Conservation (phyloP, 495 filamentous ascomycete species). For the Immersiella caudata region DNA sequence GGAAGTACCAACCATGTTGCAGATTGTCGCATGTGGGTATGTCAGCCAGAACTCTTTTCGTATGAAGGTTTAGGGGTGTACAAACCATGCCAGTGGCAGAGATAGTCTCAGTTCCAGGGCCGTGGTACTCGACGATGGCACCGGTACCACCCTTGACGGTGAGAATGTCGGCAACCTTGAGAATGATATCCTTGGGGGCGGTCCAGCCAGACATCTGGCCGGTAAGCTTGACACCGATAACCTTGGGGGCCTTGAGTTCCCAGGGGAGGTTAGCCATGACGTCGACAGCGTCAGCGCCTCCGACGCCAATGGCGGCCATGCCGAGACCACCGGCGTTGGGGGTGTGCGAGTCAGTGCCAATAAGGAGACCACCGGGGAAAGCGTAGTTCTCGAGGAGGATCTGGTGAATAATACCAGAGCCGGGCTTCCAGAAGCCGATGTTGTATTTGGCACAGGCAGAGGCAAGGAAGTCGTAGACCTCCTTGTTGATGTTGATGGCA, state of each 20-base stretch:
- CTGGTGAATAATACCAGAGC: conserved; percentile 99
- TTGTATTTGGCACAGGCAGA: conserved; percentile 97
- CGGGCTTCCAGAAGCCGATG: conserved; percentile 99
- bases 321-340: conserved; percentile 97
- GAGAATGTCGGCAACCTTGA: conserved; percentile 95
- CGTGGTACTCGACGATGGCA: conserved; percentile 88
- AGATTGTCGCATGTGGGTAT: conserved; percentile 58
- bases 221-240: conserved; percentile 94
- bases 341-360: conserved; percentile 98
- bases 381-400: conserved; percentile 98
- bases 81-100: conserved; percentile 63
- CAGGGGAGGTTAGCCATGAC: conserved; percentile 98
- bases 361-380: conserved; percentile 96
- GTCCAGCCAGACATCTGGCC: conserved; percentile 93
- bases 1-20: conserved; percentile 61
- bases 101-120: conserved; percentile 75
- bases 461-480: conserved; percentile 98
- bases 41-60: too few relatives aligned
- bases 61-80: background rate
- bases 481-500: conserved; percentile 95
- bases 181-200: conserved; percentile 94
- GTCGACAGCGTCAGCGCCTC: conserved; percentile 98
- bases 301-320: conserved; percentile 95
- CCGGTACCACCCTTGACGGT: conserved; percentile 99
- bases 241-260: conserved; percentile 97